Evolutionary conservation across 768 basidiomycete genomes (phyloP).

Genomic region (Boletus sp.): DNA sequence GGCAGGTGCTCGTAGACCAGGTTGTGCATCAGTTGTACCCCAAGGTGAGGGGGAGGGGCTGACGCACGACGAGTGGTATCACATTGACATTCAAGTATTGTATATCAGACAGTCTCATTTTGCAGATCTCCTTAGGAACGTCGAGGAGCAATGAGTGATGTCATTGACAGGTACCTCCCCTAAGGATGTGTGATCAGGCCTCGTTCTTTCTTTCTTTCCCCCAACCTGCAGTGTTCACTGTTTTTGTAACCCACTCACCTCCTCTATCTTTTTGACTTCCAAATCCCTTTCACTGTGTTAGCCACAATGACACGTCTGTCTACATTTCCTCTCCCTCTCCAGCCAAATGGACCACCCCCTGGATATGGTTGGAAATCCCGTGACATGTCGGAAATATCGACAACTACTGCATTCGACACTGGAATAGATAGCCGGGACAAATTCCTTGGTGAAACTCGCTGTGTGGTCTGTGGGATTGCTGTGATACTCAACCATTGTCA

Average conservation of each 20-base stretch:
- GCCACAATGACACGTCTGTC: too few species aligned
- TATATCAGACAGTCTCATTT: neutral
- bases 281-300: too few species aligned
- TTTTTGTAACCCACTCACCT: too few species aligned
- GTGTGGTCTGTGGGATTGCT: neutral
- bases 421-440: neutral
- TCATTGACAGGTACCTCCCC: too few species aligned
- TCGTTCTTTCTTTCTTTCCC: too few species aligned
- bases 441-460: neutral
- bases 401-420: neutral
- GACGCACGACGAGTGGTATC: conserved; percentile 3
- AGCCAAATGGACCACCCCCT: too few species aligned
- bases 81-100: neutral
- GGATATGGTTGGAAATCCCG: too few species aligned
- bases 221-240: too few species aligned
- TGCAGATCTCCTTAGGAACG: neutral
- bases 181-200: too few species aligned
- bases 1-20: conserved; percentile 13
- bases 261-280: too few species aligned
- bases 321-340: too few species aligned
- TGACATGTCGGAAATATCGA: neutral
- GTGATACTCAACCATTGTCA: neutral
- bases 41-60: conserved; percentile 19
- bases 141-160: neutral
- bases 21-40: conserved; percentile 55